These are phyloP conservation scores for Aspergillus sp. DNA, from an alignment of 2,329 filamentous ascomycete genomes.

Conservation along the genomic window DNA sequence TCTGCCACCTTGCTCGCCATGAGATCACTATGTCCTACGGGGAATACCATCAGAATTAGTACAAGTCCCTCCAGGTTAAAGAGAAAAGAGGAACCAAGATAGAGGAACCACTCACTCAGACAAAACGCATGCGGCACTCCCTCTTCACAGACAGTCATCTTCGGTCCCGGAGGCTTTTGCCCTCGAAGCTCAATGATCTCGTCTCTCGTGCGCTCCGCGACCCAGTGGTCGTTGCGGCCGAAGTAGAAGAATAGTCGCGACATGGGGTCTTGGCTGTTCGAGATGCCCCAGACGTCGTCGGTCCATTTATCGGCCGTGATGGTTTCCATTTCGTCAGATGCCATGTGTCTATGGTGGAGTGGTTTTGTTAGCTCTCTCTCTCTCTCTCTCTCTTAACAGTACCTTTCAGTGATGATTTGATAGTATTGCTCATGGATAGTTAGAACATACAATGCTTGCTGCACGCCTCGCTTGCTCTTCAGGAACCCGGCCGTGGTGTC, in stretches of 20 bases:
- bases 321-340: slow-evolving; percentile 56
- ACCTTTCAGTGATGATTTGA: too few relatives aligned
- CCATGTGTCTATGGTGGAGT: slow-evolving; percentile 49
- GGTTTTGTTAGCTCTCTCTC: not conserved
- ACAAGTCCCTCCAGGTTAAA: not conserved
- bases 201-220: slow-evolving; percentile 58
- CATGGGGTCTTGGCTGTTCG: slow-evolving; percentile 30
- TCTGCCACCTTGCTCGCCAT: slow-evolving; percentile 53
- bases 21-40: slow-evolving; percentile 41
- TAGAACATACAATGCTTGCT: slow-evolving; percentile 52
- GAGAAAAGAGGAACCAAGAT: not conserved
- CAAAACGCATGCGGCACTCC: slow-evolving; percentile 62
- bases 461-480: slow-evolving; percentile 49
- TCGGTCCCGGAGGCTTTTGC: slow-evolving; percentile 38
- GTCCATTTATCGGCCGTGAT: slow-evolving; percentile 59
- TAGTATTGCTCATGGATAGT: not conserved
- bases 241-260: slow-evolving; percentile 59
- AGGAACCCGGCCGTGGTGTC: slow-evolving; percentile 53
- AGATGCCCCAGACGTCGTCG: slow-evolving; percentile 59
- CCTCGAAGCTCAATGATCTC: slow-evolving; percentile 51
- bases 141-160: slow-evolving; percentile 56
- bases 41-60: slow-evolving; percentile 7
- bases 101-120: slow-evolving; percentile 43
- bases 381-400: not conserved
- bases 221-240: slow-evolving; percentile 61